Evolutionary conservation across 2,329 filamentous ascomycete genomes (phyloP).

Genomic region (Claviceps sp.): DNA sequence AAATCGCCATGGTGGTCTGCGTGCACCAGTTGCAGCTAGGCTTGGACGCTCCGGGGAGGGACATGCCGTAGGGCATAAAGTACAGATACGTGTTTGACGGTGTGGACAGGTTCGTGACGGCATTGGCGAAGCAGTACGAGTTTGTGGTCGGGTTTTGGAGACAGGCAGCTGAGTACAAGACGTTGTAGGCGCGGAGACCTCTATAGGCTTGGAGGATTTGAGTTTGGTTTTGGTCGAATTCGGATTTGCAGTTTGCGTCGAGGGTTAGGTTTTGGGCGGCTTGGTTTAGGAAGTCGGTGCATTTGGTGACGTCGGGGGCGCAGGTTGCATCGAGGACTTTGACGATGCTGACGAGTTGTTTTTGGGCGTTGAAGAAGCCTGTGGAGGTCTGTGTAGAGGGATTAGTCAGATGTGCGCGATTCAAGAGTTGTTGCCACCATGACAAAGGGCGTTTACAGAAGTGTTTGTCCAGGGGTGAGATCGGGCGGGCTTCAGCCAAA

Average conservation of each 20-base stretch:
- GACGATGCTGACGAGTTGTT: conserved; percentile 58
- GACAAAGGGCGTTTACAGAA: too few relatives aligned
- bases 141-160: conserved; percentile 51
- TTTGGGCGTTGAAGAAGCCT: conserved; percentile 69
- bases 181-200: conserved; percentile 63
- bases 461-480: too few relatives aligned
- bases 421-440: not conserved
- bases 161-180: conserved; percentile 70
- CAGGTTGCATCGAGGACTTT: conserved; percentile 71
- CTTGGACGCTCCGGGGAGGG: conserved; percentile 50
- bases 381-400: conserved; percentile 52
- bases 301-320: conserved; percentile 49
- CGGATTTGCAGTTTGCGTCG: conserved; percentile 53
- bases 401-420: not conserved
- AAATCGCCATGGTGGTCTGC: conserved; percentile 69
- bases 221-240: conserved; percentile 54
- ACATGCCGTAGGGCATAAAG: conserved; percentile 66
- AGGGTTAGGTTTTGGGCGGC: conserved; percentile 53
- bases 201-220: conserved; percentile 61
- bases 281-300: conserved; percentile 48
- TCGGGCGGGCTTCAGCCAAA: too few relatives aligned
- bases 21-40: conserved; percentile 68
- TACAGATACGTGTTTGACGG: conserved; percentile 70
- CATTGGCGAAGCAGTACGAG: conserved; percentile 72
- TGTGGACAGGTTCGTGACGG: conserved; percentile 61